Base-by-base conservation (phyloP, 2,329 filamentous ascomycete species). In the Fusarium sp. region DNA sequence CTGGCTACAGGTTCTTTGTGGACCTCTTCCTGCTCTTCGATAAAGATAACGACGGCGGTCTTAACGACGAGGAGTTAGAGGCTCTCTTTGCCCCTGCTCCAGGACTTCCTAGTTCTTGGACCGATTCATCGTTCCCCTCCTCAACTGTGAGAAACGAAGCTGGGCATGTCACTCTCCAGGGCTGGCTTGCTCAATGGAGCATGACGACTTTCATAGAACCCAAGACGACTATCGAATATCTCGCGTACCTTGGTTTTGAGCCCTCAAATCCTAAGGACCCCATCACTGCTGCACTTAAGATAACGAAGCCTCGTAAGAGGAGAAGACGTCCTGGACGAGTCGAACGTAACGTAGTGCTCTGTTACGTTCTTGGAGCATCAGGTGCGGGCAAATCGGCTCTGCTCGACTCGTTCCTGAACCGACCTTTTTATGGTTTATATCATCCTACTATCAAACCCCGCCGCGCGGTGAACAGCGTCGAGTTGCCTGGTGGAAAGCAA, bases 171-270 rank as follows among this genome's bases (percentile, higher is more conserved):
- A 99, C 96, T 2, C 85, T 99, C 6, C 96, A 99, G 79, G 96
- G 96, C 3, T 99, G 96, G 96, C 88, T 99, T 40, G 96, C 96
- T 6, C 96, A 99, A 76, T 99, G 96, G 96, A 98, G 94, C 78
- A 99, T 99, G 96, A 99, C 96, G 1, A 99, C 96, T 0, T 99
- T 98, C 75, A 90, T 97, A 65, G 94, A 97, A 60, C 95, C 96
- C 14, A 97, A 96, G 78, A 98, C 94, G 1, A 98, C 96, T 1
- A 86, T 99, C 6, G 94, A 97, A 74, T 99, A 99, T 78, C 89
- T 99, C 4, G 96, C 96, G 5, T 98, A 98, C 77, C 90, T 99
- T 4, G 96, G 96, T 2, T 99, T 98, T 76, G 96, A 98, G 77
- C 91, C 93, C 4, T 84, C 89, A 3, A 92, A 92, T 73, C 84